Evolutionary conservation across 495 filamentous ascomycete genomes (phyloP), one percentile per base, ranked within the genome.

Genomic region (Xylaria sp.): DNA sequence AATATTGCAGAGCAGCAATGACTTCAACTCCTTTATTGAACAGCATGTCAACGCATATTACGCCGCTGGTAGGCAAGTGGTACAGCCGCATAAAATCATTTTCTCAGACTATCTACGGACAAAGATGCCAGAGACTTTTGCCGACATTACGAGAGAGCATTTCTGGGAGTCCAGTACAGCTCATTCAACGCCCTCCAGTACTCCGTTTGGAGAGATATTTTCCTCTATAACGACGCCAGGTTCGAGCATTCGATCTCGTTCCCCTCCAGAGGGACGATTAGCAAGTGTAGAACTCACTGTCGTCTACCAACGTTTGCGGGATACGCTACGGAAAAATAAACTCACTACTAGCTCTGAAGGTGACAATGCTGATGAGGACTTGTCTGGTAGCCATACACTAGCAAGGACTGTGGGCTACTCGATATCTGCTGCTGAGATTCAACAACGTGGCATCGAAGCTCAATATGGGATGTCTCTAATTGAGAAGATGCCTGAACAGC

Each of bases 401-500:
- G 90, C 93, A 43, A 85, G 84, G 59, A 87, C 90, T 52, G 89
- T 98, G 21, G 96, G 94, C 0, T 93, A 87, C 80, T 94, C 95
- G n/a, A 95, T 99, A 62, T 89, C 95, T 2, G 90, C 93, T 0
- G 89, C 92, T 7, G 96, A 99, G 79, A 98, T 99, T 68, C 89
- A 93, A 55, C 95, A 97, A 76, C 92, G 96, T 64, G 96, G 97
- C 17, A 83, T 94, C 2, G 91, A 93, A 68, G 90, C 92, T 5
- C 89, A 93, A 50, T 88, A 89, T 43, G 92, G 92, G 24, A 84
- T 86, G 74, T 95, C 91, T 0, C 82, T 98, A 41, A 76, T 98
- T n/a, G 92, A 95, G 71, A 94, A 90, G 74, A 92, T 98, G 35
- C 90, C 95, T 0, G 88, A 93, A 48, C 87, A 97, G 75, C 85